phyloP scores from a whole-genome alignment of 805 yeast species.

The Maudiozyma pseudohumilis region DNA sequence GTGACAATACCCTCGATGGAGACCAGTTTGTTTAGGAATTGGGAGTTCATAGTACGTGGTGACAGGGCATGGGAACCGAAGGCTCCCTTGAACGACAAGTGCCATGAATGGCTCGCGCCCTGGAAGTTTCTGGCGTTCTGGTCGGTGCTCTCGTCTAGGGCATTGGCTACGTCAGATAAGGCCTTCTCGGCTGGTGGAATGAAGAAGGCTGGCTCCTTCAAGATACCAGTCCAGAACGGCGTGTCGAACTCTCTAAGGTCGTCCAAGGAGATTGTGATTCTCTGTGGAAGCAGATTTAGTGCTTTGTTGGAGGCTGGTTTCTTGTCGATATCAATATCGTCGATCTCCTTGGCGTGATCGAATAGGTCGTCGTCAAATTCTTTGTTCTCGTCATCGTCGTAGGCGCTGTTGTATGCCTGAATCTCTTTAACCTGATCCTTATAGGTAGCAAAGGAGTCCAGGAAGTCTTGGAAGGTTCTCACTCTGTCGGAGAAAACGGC shows the following conservation, averaged over 20 bases:
- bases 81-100: constrained; percentile 78
- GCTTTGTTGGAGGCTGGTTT: constrained; percentile 4
- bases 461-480: constrained; percentile 78
- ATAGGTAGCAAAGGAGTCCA: constrained; percentile 59
- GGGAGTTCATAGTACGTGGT: constrained; percentile 77
- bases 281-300: constrained; percentile 20
- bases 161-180: constrained; percentile 64
- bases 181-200: constrained; percentile 88
- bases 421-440: constrained; percentile 61
- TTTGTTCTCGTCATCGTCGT: constrained; percentile 5
- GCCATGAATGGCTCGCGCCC: constrained; percentile 36
- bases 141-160: constrained; percentile 37
- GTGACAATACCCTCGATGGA: constrained; percentile 94
- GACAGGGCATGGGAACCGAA: constrained; percentile 82
- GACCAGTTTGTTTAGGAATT: constrained; percentile 67
- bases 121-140: constrained; percentile 40
- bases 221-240: constrained; percentile 65
- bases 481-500: constrained; percentile 69
- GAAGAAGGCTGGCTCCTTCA: constrained; percentile 70
- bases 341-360: constrained; percentile 7
- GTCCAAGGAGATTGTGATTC: constrained; percentile 72
- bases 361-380: constrained; percentile 3
- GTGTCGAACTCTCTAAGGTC: constrained; percentile 79
- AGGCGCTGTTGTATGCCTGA: constrained; percentile 51
- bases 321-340: constrained; percentile 8